Base-by-base conservation (phyloP, 192 early-diverging fungal species). In the Dissophora ornata region DNA sequence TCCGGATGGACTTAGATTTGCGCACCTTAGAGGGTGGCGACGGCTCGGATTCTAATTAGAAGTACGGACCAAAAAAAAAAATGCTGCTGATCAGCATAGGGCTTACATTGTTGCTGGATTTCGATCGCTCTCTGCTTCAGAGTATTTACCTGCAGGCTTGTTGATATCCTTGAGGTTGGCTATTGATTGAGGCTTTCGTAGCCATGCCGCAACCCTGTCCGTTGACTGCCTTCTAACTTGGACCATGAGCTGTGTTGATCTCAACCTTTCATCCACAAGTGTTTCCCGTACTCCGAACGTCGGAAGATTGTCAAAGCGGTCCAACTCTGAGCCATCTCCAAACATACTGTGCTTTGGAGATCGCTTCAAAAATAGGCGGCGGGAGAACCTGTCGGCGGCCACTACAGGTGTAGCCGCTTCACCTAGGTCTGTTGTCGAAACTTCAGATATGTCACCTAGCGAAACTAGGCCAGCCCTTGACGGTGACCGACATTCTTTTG, bases 311-410 rank as follows among this genome's bases (percentile, higher is more conserved):
- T 75, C 71, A 40, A 75, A 48, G 10, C 61, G 62, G 6, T 75
- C 71, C 6, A 75, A 45, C 45, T 75, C 71, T 4, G 62, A 75
- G 0, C 71, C 71, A 49, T 75, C 71, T 18, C 71, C 57, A 52
- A 75, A 75, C 15, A 45, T 61, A 33, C 62, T 67, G 24, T 53
- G 55, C 15, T 61, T 67, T 4, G 62, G 57, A 4, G 71, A 75
- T 4, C 57, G 62, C 21, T 67, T 75, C 22, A 75, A 22, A 34
- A 75, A 75, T 18, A 66, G 30, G 0, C 62, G 55, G 13, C 57
- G 19, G 0, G 71, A 57, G 15, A 67, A 47, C 33, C 21, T 66
- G 15, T 67, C 71, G 3, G 41, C n/a, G 0, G 38, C 47, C 6
- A 30, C 44, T 11, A 57, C 48, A 2, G 61, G 62, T 2, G 56